Evolutionary conservation across 1,284 basidiomycete species (phyloP), one percentile per base, ranked within the genome.

Genomic region (Coniferiporia weirii): DNA sequence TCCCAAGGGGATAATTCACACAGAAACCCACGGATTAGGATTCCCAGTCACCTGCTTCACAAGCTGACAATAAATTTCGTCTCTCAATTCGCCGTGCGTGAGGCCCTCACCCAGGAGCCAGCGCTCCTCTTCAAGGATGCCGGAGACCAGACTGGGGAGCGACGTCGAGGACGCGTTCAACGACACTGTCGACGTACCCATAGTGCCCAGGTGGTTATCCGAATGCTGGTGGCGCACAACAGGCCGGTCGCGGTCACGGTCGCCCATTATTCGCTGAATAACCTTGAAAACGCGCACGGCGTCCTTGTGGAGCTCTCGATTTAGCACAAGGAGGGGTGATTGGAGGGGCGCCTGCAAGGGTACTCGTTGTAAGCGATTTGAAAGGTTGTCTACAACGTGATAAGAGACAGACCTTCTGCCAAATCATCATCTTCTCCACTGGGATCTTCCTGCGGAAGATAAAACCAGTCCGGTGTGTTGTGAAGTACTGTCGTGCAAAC

Each of bases 1-100:
- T 12, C 10, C 17, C 10, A 13, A 34, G 1, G 12, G n/a, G 12
- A 22, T 32, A 45, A 19, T 0, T n/a, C 22, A 38, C 15, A 51
- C 22, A 45, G 17, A 19, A 7, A 81, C 87, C 67, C 67, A 92
- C 82, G 84, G 76, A 69, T 79, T 87, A 3, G 91, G 85, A 69
- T 96, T 96, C 49, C 80, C 81, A 2, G 81, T 91, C 17, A 96
- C 73, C 73, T 96, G 94, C 70, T 96, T 96, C 81, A 95, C 87
- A 35, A 93, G 66, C 66, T 96, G 94, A 66, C 91, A 94, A 66
- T 92, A 97, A 52, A 95, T 87, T 74, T 96, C 94, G 70, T 97
- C 94, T 61, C 94, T 75, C 66, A 96, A 76, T 72, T 95, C 92
- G 6, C 87, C 84, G 58, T 90, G 83, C 1, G 78, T 73, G 38